A percentile compares a stretch with the other conserved stretches of the same genome.
phyloP scores from a whole-genome alignment of 2,329 filamentous ascomycete species.

The Onygenales sp. region DNA sequence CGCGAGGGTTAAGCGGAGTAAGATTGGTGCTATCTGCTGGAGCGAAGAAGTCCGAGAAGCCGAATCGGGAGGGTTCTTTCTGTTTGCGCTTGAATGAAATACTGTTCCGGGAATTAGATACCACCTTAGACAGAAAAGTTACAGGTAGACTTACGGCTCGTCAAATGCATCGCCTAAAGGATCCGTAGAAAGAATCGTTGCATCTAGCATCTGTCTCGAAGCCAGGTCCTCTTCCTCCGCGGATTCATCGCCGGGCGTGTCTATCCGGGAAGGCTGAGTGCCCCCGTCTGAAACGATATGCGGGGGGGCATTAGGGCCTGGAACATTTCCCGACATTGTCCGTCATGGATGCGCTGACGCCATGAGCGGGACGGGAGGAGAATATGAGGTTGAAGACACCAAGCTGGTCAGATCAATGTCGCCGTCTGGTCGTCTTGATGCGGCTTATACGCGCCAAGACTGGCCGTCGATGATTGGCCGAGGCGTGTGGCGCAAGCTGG shows the following conservation, averaged over 20 bases:
- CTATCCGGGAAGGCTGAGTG: neutral
- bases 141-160: slow-evolving; percentile 24
- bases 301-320: slow-evolving; percentile 3
- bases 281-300: neutral
- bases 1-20: slow-evolving; percentile 15
- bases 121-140: neutral
- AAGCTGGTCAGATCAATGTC: neutral
- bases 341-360: slow-evolving; percentile 7
- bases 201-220: slow-evolving; percentile 14
- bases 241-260: slow-evolving; percentile 11
- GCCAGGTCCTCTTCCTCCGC: slow-evolving; percentile 14
- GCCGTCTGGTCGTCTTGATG: neutral
- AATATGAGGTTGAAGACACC: neutral
- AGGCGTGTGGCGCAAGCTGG: slow-evolving; percentile 21
- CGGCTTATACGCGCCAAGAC: neutral
- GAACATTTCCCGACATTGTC: slow-evolving; percentile 10
- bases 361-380: slow-evolving; percentile 1
- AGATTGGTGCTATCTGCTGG: slow-evolving; percentile 10
- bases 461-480: slow-evolving; percentile 2
- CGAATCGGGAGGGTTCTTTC: slow-evolving; percentile 30
- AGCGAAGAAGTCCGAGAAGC: slow-evolving; percentile 30
- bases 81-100: slow-evolving; percentile 37
- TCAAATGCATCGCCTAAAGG: slow-evolving; percentile 21
- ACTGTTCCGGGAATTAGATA: slow-evolving; percentile 15
- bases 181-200: slow-evolving; percentile 15